Evolutionary conservation across 768 basidiomycete genomes (phyloP).

Genomic region (Leccinum boreale): DNA sequence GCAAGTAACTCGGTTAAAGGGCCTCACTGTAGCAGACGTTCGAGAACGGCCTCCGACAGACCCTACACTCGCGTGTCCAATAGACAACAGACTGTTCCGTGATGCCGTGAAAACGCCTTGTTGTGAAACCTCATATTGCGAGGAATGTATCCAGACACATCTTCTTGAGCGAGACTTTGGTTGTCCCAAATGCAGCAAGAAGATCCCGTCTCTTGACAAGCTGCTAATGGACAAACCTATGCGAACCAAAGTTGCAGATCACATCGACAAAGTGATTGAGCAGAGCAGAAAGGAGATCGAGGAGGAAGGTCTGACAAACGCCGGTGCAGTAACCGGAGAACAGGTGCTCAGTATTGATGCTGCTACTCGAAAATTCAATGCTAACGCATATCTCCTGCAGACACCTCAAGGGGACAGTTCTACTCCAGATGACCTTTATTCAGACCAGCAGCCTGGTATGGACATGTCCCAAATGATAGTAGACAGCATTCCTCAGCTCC

Average conservation of each 20-base stretch:
- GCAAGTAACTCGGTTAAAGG: constrained; percentile 75
- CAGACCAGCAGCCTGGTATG: constrained; percentile 68
- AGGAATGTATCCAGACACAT: constrained; percentile 95
- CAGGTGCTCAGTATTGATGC: constrained; percentile 32
- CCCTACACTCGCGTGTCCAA: constrained; percentile 75
- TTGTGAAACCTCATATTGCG: constrained; percentile 88
- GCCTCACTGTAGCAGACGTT: constrained; percentile 82
- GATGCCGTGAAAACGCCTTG: constrained; percentile 96
- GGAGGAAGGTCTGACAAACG: constrained; percentile 38
- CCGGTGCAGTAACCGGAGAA: constrained; percentile 22
- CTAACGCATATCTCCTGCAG: constrained; percentile 13
- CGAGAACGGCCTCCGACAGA: constrained; percentile 84
- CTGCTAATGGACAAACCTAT: constrained; percentile 75
- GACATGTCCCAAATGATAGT: constrained; percentile 71
- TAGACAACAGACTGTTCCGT: constrained; percentile 90
- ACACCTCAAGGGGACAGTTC: constrained; percentile 24
- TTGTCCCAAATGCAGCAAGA: constrained; percentile 87
- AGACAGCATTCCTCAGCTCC: constrained; percentile 75
- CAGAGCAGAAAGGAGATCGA: constrained; percentile 64
- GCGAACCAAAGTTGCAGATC: constrained; percentile 74
- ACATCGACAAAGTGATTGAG: constrained; percentile 79
- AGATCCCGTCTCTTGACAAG: constrained; percentile 86
- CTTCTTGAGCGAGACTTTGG: constrained; percentile 93
- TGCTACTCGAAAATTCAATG: neutral
- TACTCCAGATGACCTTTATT: constrained; percentile 65